phyloP scores from a whole-genome alignment of 2,329 filamentous ascomycete genomes.

The Orbilia quercus region DNA sequence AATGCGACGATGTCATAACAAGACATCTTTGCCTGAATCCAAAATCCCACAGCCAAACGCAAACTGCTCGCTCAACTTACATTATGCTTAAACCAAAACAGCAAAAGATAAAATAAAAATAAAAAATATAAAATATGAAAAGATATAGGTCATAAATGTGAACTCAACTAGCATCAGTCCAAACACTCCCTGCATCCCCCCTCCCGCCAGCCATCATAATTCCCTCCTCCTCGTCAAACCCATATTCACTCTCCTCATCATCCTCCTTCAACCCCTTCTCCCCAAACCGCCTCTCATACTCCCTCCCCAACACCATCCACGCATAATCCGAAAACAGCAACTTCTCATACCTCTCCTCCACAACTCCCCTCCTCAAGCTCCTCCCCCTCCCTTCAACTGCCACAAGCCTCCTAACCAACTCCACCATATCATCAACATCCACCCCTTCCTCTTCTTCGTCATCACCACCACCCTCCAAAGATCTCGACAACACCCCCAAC shows the following conservation, averaged over 20 bases:
- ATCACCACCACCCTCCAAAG: conserved; percentile 18
- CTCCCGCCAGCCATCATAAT: background rate
- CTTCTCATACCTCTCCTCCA: conserved; percentile 44
- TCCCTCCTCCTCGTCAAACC: conserved; percentile 9
- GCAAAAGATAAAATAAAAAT: background rate
- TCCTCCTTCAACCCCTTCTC: conserved; percentile 50
- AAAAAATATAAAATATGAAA: background rate
- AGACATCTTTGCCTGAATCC: no score
- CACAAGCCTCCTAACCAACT: conserved; percentile 47
- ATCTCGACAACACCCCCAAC: conserved; percentile 61
- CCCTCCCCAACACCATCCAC: conserved; percentile 39
- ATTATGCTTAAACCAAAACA: background rate
- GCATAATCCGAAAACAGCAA: conserved; percentile 53
- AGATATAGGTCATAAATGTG: no score
- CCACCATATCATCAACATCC: conserved; percentile 52
- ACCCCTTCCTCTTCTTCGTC: conserved; percentile 19
- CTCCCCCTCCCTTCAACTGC: conserved; percentile 51
- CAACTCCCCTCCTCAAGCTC: conserved; percentile 29
- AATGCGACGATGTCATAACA: no score
- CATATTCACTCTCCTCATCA: conserved; percentile 25
- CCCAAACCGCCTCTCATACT: conserved; percentile 52
- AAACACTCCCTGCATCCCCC: conserved; percentile 24
- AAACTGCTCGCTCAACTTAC: conserved; percentile 37
- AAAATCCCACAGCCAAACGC: no score
- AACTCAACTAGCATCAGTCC: conserved; percentile 42